Conservation (phyloP, 768 basidiomycete genomes). For the Hypsizygus marmoreus region DNA sequence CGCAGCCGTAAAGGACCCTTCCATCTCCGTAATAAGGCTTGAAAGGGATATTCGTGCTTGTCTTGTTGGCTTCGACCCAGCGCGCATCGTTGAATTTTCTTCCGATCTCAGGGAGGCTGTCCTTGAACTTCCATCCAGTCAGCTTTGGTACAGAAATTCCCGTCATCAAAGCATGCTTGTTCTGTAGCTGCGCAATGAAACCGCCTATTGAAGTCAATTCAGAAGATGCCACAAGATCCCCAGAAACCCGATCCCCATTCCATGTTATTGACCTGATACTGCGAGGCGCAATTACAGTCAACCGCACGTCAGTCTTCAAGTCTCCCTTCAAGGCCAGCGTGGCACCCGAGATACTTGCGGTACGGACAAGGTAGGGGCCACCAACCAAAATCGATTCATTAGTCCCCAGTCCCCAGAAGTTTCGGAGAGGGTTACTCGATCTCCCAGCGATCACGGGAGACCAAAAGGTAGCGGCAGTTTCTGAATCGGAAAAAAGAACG, state of each 20-base stretch:
- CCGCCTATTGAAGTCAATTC: constrained; percentile 41
- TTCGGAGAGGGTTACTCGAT: constrained; percentile 43
- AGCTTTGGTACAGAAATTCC: constrained; percentile 49
- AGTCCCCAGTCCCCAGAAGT: constrained; percentile 75
- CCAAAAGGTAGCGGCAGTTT: constrained; percentile 74
- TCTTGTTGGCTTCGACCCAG: constrained; percentile 72
- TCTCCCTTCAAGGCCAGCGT: constrained; percentile 69
- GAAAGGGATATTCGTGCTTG: constrained; percentile 70
- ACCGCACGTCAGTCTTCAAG: constrained; percentile 53
- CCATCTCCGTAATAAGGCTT: constrained; percentile 76
- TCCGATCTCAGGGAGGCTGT: constrained; percentile 74
- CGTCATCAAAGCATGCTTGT: constrained; percentile 26
- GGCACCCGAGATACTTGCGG: constrained; percentile 48
- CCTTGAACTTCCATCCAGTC: constrained; percentile 70
- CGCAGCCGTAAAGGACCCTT: constrained; percentile 80
- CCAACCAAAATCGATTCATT: constrained; percentile 68
- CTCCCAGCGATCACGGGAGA: constrained; percentile 59
- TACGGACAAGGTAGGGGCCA: constrained; percentile 66
- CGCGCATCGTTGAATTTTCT: constrained; percentile 56
- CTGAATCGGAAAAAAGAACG: constrained; percentile 66
- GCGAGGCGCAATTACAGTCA: constrained; percentile 67
- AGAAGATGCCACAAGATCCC: constrained; percentile 30
- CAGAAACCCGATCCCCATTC: constrained; percentile 61
- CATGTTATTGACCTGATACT: constrained; percentile 59
- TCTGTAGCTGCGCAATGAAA: constrained; percentile 48